Conservation (phyloP, 2,329 filamentous ascomycete genomes). For the Botrytis aclada region DNA sequence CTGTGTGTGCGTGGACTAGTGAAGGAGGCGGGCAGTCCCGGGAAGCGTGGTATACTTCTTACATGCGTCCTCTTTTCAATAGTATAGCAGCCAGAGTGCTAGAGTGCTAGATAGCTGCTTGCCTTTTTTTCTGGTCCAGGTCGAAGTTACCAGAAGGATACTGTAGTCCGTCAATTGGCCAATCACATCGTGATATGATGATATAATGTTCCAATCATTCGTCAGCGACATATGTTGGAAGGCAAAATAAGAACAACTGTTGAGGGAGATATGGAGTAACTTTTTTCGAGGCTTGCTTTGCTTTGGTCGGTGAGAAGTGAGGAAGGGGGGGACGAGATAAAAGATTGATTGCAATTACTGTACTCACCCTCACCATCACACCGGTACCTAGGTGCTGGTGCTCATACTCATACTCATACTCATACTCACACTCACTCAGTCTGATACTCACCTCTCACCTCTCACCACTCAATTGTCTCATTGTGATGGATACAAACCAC, state of each 20-base stretch:
- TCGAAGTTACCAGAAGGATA: slow-evolving; percentile 2
- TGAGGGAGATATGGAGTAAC: background rate
- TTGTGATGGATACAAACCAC: background rate
- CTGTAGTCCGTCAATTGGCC: slow-evolving; percentile 1
- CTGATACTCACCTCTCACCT: background rate
- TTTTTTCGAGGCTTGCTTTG: background rate
- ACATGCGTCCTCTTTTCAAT: background rate
- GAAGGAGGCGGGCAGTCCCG: background rate
- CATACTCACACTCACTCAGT: background rate
- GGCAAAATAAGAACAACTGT: background rate
- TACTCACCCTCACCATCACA: background rate
- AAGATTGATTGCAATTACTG: slow-evolving; percentile 4
- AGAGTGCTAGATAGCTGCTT: background rate
- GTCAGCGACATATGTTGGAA: slow-evolving; percentile 2
- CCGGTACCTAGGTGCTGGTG: no score
- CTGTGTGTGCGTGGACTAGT: background rate
- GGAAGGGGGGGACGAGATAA: background rate
- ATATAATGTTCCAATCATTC: background rate
- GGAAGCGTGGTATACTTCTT: background rate
- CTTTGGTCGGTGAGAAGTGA: background rate
- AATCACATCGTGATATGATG: background rate
- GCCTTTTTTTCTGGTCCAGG: background rate
- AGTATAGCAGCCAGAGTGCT: no score
- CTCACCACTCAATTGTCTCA: background rate
- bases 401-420: background rate